Evolutionary conservation across 352 stramenopile genomes (phyloP).

Genomic region (Phytopythium boreale): DNA sequence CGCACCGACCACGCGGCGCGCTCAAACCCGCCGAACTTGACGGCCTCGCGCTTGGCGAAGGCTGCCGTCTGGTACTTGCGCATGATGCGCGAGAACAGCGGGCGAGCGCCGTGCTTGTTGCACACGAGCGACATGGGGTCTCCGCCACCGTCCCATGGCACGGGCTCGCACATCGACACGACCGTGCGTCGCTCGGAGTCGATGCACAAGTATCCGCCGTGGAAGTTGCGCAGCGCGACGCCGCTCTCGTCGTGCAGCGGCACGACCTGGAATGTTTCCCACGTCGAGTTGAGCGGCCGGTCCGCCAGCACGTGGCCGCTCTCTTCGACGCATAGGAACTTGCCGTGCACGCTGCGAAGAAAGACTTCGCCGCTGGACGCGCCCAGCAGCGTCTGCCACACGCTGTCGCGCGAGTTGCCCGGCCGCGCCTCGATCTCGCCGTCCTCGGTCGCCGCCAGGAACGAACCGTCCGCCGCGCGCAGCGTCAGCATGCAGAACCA

Average conservation of each 20-base stretch:
- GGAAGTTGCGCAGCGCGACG: conserved; percentile 73
- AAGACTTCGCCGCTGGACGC: conserved; percentile 50
- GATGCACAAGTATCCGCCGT: conserved; percentile 76
- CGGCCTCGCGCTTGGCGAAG: conserved; percentile 45
- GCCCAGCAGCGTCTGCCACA: conserved; percentile 78
- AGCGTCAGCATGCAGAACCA: conserved; percentile 84
- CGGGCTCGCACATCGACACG: conserved; percentile 39
- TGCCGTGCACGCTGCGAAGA: conserved; percentile 72
- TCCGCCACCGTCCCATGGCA: conserved; percentile 60
- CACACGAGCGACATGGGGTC: conserved; percentile 76
- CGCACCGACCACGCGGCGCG: conserved; percentile 52
- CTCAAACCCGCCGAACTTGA: conserved; percentile 45
- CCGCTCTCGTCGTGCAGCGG: conserved; percentile 42
- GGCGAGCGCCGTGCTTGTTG: conserved; percentile 48
- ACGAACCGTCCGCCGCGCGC: conserved; percentile 59
- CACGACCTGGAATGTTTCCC: conserved; percentile 86
- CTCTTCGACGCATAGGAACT: conserved; percentile 83
- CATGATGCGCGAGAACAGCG: conserved; percentile 66
- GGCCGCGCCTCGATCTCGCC: conserved; percentile 45
- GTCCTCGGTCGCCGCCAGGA: conserved; percentile 63
- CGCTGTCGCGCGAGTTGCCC: conserved; percentile 16
- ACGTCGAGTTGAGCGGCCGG: conserved; percentile 74
- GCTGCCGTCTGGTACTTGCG: conserved; percentile 66
- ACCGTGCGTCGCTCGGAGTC: conserved; percentile 40
- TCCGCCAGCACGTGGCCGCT: conserved; percentile 68